phyloP scores from a whole-genome alignment of 495 filamentous ascomycete species.

The Xylaria telfairii region DNA sequence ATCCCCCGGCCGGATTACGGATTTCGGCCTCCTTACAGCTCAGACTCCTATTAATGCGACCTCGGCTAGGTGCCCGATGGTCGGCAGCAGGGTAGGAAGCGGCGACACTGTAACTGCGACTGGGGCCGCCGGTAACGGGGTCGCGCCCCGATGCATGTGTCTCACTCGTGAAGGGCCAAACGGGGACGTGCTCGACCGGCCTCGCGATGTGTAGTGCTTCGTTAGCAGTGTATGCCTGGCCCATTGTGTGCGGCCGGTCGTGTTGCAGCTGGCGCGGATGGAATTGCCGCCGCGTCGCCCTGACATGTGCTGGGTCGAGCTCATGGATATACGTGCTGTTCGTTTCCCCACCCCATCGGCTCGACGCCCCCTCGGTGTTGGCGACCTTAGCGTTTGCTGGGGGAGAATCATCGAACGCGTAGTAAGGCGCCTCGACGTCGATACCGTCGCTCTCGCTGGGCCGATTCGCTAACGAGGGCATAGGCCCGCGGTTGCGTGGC shows the following conservation, averaged over 20 bases:
- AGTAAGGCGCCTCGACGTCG: neutral
- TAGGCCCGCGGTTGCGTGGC: neutral
- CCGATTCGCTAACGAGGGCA: neutral
- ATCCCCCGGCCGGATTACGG: slow-evolving; percentile 3
- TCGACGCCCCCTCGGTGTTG: slow-evolving; percentile 1
- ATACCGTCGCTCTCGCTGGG: neutral
- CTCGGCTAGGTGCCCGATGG: slow-evolving; percentile 1
- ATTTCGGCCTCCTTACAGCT: neutral
- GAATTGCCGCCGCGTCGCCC: neutral
- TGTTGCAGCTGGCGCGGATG: neutral
- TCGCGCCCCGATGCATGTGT: neutral
- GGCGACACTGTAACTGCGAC: neutral
- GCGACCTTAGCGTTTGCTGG: neutral
- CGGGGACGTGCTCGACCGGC: neutral
- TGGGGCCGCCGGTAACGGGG: neutral
- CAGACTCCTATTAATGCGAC: slow-evolving; percentile 9
- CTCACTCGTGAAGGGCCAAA: slow-evolving; percentile 16
- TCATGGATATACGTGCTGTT: slow-evolving; percentile 17
- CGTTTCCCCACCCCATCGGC: slow-evolving; percentile 14
- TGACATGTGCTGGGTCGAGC: neutral
- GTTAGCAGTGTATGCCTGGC: slow-evolving; percentile 14
- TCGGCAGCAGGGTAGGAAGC: neutral
- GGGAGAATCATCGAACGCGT: neutral
- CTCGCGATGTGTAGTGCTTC: slow-evolving; percentile 1
- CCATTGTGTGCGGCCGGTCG: neutral